These are phyloP conservation scores for Agaricus blazei DNA, from an alignment of 768 basidiomycete species.

Conservation along the genomic window DNA sequence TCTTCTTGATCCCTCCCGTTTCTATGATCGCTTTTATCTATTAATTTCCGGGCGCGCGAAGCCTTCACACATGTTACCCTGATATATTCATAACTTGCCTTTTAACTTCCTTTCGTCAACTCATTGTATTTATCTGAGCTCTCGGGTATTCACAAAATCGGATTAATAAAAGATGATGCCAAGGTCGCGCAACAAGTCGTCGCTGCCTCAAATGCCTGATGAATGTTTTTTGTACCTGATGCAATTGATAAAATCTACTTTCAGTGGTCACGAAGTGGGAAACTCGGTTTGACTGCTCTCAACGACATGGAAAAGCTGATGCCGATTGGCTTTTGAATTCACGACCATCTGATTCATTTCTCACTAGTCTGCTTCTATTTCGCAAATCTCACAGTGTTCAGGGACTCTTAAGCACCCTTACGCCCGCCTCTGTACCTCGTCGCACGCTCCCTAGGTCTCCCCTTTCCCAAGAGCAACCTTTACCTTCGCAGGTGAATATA, in stretches of 20 bases:
- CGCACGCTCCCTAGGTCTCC: constrained; percentile 1
- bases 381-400: constrained; percentile 10
- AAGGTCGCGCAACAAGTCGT: no score
- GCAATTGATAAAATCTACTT: no score
- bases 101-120: not conserved
- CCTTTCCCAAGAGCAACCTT: not conserved
- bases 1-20: not conserved
- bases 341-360: constrained; percentile 11
- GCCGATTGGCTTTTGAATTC: constrained; percentile 13
- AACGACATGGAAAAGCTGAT: not conserved
- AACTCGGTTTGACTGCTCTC: no score
- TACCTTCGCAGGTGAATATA: not conserved
- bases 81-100: no score
- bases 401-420: not conserved
- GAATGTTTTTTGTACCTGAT: no score
- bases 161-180: no score
- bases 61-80: no score
- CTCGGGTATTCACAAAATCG: no score
- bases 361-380: constrained; percentile 20
- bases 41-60: no score
- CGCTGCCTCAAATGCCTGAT: no score
- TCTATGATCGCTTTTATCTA: not conserved
- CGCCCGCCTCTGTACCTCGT: not conserved
- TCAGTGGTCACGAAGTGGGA: no score
- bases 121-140: not conserved